Percentiles rank a stretch among this genome's conserved stretches.
These are phyloP conservation scores for Madurella mycetomatis DNA, from an alignment of 2,329 filamentous ascomycete genomes.

Conservation along the genomic window DNA sequence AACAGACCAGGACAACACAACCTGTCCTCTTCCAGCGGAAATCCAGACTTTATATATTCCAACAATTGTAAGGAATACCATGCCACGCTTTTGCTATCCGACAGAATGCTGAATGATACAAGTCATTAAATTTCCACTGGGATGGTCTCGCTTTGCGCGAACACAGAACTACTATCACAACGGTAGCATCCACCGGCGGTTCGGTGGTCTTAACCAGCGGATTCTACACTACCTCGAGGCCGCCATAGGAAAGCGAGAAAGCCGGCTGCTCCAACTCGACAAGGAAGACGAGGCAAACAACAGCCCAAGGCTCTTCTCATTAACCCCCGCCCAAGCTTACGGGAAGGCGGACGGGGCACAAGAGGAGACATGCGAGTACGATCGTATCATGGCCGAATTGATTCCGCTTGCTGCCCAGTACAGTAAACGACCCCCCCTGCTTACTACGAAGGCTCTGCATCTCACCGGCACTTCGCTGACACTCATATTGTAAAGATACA, in stretches of 20 bases:
- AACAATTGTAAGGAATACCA: background rate
- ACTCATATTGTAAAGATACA: background rate
- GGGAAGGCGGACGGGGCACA: background rate
- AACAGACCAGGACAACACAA: background rate
- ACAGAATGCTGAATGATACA: background rate
- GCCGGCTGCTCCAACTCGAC: constrained; percentile 1
- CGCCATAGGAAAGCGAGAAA: background rate
- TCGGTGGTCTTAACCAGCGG: background rate
- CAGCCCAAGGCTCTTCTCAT: background rate
- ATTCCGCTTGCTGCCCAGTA: background rate
- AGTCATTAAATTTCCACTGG: background rate
- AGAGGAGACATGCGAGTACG: background rate
- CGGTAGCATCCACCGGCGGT: constrained; percentile 5
- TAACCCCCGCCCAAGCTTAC: background rate
- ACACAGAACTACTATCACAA: constrained; percentile 5
- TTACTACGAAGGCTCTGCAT: background rate
- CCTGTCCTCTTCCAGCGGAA: background rate
- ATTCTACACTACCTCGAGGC: constrained; percentile 1
- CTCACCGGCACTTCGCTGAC: background rate
- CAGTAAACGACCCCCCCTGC: background rate
- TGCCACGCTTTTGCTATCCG: background rate
- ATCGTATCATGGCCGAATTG: background rate
- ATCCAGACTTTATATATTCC: no score
- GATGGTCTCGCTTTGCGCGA: background rate
- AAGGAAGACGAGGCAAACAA: background rate